phyloP scores from a whole-genome alignment of 2,329 filamentous ascomycete genomes.

The Ophiosphaerella korrae region DNA sequence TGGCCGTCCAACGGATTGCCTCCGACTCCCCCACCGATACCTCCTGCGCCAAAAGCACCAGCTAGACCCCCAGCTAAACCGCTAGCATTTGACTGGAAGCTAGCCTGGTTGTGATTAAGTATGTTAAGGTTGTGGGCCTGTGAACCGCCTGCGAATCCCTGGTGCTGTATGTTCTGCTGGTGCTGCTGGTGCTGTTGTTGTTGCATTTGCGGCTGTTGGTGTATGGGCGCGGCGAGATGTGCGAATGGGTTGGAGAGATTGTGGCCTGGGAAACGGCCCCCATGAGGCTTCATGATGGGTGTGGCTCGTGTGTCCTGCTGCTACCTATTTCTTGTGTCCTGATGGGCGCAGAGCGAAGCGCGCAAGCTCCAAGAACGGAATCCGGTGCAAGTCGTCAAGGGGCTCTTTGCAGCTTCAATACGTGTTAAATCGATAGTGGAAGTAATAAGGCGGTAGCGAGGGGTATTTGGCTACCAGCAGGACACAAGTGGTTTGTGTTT shows the following conservation, averaged over 20 bases:
- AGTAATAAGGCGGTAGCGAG: neutral
- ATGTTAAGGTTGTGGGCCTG: slow-evolving; percentile 69
- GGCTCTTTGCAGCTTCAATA: too few species aligned
- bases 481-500: too few species aligned
- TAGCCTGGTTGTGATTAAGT: slow-evolving; percentile 44
- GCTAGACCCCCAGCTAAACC: slow-evolving; percentile 60
- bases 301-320: slow-evolving; percentile 8
- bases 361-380: too few species aligned
- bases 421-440: neutral
- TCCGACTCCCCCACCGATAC: slow-evolving; percentile 55
- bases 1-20: slow-evolving; percentile 80
- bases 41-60: slow-evolving; percentile 63
- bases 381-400: too few species aligned
- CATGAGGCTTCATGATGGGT: slow-evolving; percentile 61
- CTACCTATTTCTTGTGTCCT: too few species aligned
- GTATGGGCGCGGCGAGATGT: slow-evolving; percentile 53
- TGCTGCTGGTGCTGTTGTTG: slow-evolving; percentile 47
- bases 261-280: slow-evolving; percentile 63
- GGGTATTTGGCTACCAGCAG: neutral
- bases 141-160: slow-evolving; percentile 63
- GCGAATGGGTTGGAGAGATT: slow-evolving; percentile 65
- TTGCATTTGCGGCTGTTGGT: slow-evolving; percentile 54
- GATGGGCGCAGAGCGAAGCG: too few species aligned
- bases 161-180: slow-evolving; percentile 66
- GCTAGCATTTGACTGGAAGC: slow-evolving; percentile 57